Conservation (phyloP, 73 alveolate species). For the Uronychia setigera region DNA sequence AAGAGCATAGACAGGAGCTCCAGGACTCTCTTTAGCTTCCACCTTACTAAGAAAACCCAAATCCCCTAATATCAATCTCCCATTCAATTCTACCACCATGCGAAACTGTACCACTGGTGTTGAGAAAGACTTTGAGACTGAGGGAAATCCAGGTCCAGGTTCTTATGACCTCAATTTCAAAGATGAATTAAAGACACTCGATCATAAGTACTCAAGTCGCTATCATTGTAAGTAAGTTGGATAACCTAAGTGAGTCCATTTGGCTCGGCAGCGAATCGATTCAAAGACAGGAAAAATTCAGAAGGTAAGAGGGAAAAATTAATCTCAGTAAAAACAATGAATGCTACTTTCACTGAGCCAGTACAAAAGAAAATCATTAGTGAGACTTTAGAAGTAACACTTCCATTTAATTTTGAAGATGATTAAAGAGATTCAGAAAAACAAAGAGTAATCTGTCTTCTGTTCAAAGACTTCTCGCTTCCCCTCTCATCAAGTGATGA, state of each 20-base stretch:
- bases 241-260: conserved; percentile 10
- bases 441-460: background rate
- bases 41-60: background rate
- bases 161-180: conserved; percentile 20
- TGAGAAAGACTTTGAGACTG: background rate
- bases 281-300: background rate
- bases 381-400: background rate
- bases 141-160: conserved; percentile 24
- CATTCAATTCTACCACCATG: background rate
- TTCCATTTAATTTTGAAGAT: background rate
- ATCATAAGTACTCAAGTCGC: conserved; percentile 18
- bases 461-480: background rate
- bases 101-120: background rate
- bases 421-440: background rate
- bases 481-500: too few species aligned
- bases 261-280: conserved; percentile 1
- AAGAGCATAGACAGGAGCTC: too few species aligned
- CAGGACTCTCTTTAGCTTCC: background rate
- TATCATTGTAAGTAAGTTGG: conserved; percentile 2
- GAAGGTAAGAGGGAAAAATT: conserved; percentile 7
- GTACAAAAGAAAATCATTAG: background rate
- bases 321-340: background rate
- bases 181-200: conserved; percentile 22
- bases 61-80: background rate
- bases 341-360: background rate